phyloP scores from a whole-genome alignment of 345 rosid genomes.

The Ailanthus altissimus region DNA sequence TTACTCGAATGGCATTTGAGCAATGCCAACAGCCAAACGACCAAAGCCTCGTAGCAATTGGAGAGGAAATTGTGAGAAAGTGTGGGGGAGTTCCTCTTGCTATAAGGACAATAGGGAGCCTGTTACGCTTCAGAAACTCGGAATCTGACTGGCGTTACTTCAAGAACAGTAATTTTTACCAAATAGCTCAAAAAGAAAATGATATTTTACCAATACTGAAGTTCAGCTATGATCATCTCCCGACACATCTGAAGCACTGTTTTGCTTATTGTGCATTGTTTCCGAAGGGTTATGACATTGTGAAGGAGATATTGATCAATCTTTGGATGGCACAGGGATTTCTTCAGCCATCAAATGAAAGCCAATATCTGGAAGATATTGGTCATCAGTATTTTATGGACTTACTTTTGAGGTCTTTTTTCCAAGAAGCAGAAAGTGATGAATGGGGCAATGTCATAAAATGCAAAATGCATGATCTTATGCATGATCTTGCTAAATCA shows the following conservation, averaged over 20 bases:
- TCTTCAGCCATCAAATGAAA: background rate
- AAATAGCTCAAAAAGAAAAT: background rate
- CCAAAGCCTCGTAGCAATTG: background rate
- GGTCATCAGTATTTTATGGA: constrained; percentile 17
- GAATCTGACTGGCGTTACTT: constrained; percentile 21
- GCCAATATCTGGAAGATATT: constrained; percentile 7
- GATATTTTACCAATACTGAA: constrained; percentile 20
- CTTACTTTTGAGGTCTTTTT: constrained; percentile 16
- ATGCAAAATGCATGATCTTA: constrained; percentile 26
- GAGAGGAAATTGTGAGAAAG: constrained; percentile 14
- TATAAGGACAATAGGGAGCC: constrained; percentile 17
- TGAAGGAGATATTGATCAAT: background rate
- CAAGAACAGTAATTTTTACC: background rate
- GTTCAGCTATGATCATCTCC: constrained; percentile 29
- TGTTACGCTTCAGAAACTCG: constrained; percentile 1
- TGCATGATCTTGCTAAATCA: constrained; percentile 24
- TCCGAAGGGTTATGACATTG: constrained; percentile 25
- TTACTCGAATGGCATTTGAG: constrained; percentile 16
- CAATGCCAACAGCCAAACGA: background rate
- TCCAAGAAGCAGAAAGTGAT: constrained; percentile 25
- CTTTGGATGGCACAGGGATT: constrained; percentile 30
- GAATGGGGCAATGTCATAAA: constrained; percentile 2
- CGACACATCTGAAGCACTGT: constrained; percentile 26
- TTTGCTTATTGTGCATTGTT: constrained; percentile 32
- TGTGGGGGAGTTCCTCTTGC: constrained; percentile 23